These are phyloP conservation scores for Aspergillus carlsbadensis DNA, from an alignment of 495 filamentous ascomycete genomes.

Conservation along the genomic window DNA sequence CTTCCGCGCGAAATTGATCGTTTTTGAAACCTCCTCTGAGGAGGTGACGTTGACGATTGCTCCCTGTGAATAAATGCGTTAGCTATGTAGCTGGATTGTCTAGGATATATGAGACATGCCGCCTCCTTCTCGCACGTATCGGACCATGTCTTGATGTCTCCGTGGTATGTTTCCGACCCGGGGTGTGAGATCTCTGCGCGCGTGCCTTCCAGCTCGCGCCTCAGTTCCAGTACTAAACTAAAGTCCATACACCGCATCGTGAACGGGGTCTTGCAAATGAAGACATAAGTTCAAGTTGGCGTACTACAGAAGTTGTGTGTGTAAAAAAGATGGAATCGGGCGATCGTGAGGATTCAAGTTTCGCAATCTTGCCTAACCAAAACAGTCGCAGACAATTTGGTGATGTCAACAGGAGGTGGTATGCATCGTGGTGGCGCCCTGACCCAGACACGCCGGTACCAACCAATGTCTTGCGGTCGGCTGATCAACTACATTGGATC, in stretches of 20 bases:
- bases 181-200: not conserved
- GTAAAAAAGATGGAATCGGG: not conserved
- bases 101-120: not conserved
- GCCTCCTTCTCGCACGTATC: slow-evolving; percentile 8
- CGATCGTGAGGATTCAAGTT: not conserved
- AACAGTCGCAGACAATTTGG: not conserved
- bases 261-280: not conserved
- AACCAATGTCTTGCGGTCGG: no score
- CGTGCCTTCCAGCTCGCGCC: not conserved
- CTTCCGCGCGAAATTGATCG: not conserved
- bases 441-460: no score
- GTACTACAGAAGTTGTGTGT: not conserved
- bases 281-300: not conserved
- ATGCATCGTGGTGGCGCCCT: not conserved
- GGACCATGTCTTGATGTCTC: slow-evolving; percentile 4
- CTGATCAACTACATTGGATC: no score
- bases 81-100: not conserved
- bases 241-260: slow-evolving; percentile 1
- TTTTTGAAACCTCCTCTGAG: not conserved
- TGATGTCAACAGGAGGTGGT: not conserved
- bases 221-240: not conserved
- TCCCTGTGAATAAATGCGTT: not conserved
- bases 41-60: slow-evolving; percentile 1
- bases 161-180: not conserved
- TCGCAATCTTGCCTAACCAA: not conserved